These are phyloP conservation scores for Paradendryphiella salina DNA, from an alignment of 2,329 filamentous ascomycete species.

Conservation along the genomic window DNA sequence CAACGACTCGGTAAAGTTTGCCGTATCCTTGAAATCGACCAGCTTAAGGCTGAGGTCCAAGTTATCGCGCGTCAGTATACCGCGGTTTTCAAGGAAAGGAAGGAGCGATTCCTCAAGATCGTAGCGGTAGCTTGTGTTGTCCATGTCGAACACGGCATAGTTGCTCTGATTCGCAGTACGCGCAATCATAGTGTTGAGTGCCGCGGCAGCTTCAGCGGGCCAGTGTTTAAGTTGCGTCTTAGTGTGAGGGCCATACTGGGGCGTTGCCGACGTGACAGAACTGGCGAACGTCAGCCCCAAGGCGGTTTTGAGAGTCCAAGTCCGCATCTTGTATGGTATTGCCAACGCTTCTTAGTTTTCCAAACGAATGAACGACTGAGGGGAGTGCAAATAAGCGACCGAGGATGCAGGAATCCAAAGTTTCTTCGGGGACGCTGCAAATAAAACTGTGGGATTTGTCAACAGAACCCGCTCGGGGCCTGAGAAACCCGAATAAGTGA, in stretches of 20 bases:
- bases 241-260: slow-evolving; percentile 21
- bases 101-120: slow-evolving; percentile 38
- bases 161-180: slow-evolving; percentile 39
- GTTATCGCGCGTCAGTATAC: slow-evolving; percentile 36
- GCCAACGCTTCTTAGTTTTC: neutral
- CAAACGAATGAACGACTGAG: neutral
- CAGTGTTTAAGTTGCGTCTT: slow-evolving; percentile 30
- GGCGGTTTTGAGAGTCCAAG: slow-evolving; percentile 20
- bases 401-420: slow-evolving; percentile 4
- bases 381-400: neutral
- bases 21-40: slow-evolving; percentile 40
- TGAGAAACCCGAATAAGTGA: slow-evolving; percentile 3
- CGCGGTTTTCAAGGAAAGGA: slow-evolving; percentile 38
- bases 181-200: slow-evolving; percentile 35
- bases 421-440: neutral
- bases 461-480: neutral
- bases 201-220: slow-evolving; percentile 32
- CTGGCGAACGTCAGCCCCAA: slow-evolving; percentile 24
- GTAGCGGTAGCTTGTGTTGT: slow-evolving; percentile 39
- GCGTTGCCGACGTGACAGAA: slow-evolving; percentile 13
- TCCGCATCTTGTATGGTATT: slow-evolving; percentile 3
- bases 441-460: slow-evolving; percentile 1
- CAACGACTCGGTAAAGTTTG: slow-evolving; percentile 36
- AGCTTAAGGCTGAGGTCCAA: slow-evolving; percentile 36
- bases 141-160: slow-evolving; percentile 41